These are phyloP conservation scores for Macaranga tanarius DNA, from an alignment of 441 rosid genomes.

Conservation along the genomic window DNA sequence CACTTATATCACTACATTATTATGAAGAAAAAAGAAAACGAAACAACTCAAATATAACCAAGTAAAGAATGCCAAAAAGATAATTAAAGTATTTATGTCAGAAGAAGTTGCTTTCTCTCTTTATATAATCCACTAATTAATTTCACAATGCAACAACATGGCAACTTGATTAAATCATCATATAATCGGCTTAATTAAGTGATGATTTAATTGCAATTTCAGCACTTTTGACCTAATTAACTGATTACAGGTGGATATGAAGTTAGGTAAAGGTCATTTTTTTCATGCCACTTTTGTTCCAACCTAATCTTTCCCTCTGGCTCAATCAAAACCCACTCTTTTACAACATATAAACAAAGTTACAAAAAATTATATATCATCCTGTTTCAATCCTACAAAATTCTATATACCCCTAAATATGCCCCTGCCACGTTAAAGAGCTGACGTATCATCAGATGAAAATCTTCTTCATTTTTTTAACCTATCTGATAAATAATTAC, in stretches of 20 bases:
- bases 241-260: slow-evolving; percentile 25
- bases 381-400: not conserved
- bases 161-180: not conserved
- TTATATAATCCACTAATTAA: slow-evolving; percentile 1
- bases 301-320: slow-evolving; percentile 26
- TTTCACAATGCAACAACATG: slow-evolving; percentile 19
- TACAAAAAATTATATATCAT: not conserved
- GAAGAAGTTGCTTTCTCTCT: not conserved
- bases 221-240: slow-evolving; percentile 21
- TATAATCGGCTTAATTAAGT: slow-evolving; percentile 8
- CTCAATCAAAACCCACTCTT: slow-evolving; percentile 9
- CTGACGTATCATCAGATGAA: not conserved
- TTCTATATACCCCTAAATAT: not conserved
- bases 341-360: not conserved
- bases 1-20: not conserved
- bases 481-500: slow-evolving; percentile 11
- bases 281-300: slow-evolving; percentile 26
- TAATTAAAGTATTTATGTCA: not conserved
- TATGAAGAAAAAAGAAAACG: not conserved
- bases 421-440: not conserved
- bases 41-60: not conserved
- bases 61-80: not conserved
- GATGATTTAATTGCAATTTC: not conserved
- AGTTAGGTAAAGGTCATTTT: slow-evolving; percentile 44
- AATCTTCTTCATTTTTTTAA: not conserved